Percentiles rank a stretch among this genome's conserved stretches.
Evolutionary conservation across 768 basidiomycete genomes (phyloP).

Genomic region (Rhodotorula babjevae): DNA sequence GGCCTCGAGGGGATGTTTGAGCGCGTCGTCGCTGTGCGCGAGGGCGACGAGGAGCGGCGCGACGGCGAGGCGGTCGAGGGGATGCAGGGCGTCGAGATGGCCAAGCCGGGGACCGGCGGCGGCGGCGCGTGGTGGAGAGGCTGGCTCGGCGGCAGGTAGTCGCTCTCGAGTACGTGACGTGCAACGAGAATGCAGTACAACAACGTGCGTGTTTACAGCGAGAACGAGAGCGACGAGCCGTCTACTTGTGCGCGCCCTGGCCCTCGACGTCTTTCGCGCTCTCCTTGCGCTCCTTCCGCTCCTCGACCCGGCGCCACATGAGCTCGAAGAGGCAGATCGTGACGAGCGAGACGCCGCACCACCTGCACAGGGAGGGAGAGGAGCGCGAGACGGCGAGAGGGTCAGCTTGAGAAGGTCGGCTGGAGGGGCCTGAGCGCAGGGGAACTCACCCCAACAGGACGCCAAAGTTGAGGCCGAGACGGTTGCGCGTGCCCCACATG

Average conservation of each 20-base stretch:
- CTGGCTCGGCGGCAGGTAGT: background rate
- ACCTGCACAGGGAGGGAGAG: background rate
- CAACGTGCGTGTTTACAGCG: background rate
- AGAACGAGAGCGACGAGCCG: background rate
- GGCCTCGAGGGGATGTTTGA: conserved; percentile 32
- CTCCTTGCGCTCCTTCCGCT: conserved; percentile 16
- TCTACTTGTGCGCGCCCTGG: background rate
- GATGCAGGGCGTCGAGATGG: conserved; percentile 5
- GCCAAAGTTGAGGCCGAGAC: conserved; percentile 45
- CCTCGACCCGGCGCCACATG: conserved; percentile 3
- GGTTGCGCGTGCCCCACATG: conserved; percentile 39
- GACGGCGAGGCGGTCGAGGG: background rate
- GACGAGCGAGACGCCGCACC: conserved; percentile 2
- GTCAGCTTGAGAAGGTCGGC: background rate
- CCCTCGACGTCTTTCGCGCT: background rate
- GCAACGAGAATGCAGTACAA: background rate
- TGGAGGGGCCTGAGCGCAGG: background rate
- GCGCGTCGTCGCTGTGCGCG: background rate
- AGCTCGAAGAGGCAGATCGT: conserved; percentile 8
- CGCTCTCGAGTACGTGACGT: background rate
- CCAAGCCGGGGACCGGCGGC: background rate
- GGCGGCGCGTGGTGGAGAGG: background rate
- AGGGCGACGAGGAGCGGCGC: background rate
- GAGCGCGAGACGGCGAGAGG: fast-evolving
- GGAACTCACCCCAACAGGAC: conserved; percentile 31